Base-by-base conservation (phyloP, 2,329 filamentous ascomycete genomes). In the Fusarium pseudograminearum region DNA sequence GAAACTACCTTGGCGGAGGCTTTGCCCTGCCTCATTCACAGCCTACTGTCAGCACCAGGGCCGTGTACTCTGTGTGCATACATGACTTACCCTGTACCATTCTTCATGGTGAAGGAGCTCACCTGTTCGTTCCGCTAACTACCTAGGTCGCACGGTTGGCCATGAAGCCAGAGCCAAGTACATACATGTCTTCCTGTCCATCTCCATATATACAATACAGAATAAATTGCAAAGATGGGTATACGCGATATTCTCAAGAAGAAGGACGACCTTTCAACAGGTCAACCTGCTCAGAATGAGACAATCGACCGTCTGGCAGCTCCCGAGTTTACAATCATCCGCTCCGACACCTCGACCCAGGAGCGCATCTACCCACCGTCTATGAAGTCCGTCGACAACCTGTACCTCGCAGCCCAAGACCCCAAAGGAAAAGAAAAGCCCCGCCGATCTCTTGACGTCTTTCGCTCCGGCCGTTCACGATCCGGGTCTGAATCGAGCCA, bases 301-400 rank as follows among this genome's bases (percentile, higher is more conserved):
- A 78, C 80, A 22, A 74, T 80, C 54, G 72, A 78, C 45, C 78
- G 73, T 57, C 77, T 82, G 41, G 76, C 65, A 60, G 78, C 84
- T 3, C 90, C 91, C 60, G 89, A 92, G 72, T 93, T 98, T 82
- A 93, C 86, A 68, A 93, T 98, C 81, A 86, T 96, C 76, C 91
- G 94, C 66, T 91, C 93, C 70, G 95, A 97, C 76, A 97, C 94
- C 2, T 82, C 89, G 70, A 89, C 90, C 3, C 87, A 94, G 77
- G 93, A 98, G 78, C 83, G 91, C 70, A 93, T 97, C 77, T 84
- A 89, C 58, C 92, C 93, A 14, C 91, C 93, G 9, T 78, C 68
- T 16, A 57, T 67, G 31, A 65, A 62, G 31, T 61, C 73, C 76
- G 73, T 68, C 58, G 73, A 74, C 53, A 76, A 78, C 65, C 72